Base-by-base conservation (phyloP, 257 asterid species). In the Primulina tabacum region DNA sequence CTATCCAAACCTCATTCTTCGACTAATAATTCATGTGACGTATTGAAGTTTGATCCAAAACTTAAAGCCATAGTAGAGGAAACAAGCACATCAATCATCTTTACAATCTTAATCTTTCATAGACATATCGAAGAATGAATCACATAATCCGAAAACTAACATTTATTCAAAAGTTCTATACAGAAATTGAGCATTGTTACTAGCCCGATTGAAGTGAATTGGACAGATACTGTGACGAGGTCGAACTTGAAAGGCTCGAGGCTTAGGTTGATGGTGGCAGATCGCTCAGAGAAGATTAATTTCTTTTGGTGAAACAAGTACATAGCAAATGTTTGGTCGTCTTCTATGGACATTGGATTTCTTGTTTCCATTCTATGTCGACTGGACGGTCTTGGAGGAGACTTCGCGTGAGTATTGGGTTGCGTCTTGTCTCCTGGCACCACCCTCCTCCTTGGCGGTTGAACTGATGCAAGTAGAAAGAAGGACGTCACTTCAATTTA, bases 331-430 rank as follows among this genome's bases (percentile, higher is more conserved):
- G 59, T 5, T 20, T 69, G 55, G 11, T 69, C 76, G 18, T 73
- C 82, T 14, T 76, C 40, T 2, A 69, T 20, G 5, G 68, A 6
- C 5, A 74, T 53, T 2, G 81, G 85, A 5, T 70, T 74, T 2
- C 88, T 7, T 77, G 76, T 30, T 67, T 72, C 88, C 88, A 84
- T 58, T 84, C 88, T 1, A 84, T 67, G n/a, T 78, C 78, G 35
- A 62, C 33, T 5, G 80, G 80, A 32, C 67, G 8, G 64, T 71
- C 61, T 55, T 55, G 60, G 79, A 67, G 43, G 70, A 38, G 11
- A 74, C 68, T 16, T 56, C 34, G 11, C 71, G 73, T 60, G 71
- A 78, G 37, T 28, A 70, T 64, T 78, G 55, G 0, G 77, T 76
- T 77, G 58, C 76, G 35, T 30, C 78, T 40, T 4, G 68, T 3